Conservation (phyloP, 352 stramenopile species). For the Aphanomyces stellatus region DNA sequence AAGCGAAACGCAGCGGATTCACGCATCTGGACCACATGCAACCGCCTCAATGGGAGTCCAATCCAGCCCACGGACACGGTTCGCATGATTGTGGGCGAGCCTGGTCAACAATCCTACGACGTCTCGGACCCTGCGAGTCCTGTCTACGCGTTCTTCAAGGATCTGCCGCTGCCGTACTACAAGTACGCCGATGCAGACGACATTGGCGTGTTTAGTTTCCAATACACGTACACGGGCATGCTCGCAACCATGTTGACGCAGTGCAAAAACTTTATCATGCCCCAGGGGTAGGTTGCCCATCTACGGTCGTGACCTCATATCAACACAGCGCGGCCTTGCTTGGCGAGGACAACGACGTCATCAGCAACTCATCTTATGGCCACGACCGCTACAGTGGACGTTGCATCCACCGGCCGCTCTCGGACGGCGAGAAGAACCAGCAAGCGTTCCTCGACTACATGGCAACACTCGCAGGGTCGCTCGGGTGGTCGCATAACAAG, state of each 20-base stretch:
- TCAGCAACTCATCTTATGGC: neutral
- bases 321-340: neutral
- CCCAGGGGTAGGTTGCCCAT: neutral
- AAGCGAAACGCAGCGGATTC: neutral
- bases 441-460: neutral
- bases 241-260: constrained; percentile 42
- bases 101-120: neutral
- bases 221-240: constrained; percentile 48
- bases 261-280: constrained; percentile 24
- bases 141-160: constrained; percentile 28
- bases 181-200: constrained; percentile 21
- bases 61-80: neutral
- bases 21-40: neutral
- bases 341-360: neutral
- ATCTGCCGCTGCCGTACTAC: neutral
- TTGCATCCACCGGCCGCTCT: neutral
- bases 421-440: neutral
- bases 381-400: neutral
- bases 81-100: neutral
- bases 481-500: neutral
- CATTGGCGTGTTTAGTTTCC: constrained; percentile 64
- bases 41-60: neutral
- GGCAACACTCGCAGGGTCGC: neutral
- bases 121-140: neutral
- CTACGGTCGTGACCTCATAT: too few species aligned